phyloP scores from a whole-genome alignment of 2,329 filamentous ascomycete species.

The Teratosphaeriaceae sp. region DNA sequence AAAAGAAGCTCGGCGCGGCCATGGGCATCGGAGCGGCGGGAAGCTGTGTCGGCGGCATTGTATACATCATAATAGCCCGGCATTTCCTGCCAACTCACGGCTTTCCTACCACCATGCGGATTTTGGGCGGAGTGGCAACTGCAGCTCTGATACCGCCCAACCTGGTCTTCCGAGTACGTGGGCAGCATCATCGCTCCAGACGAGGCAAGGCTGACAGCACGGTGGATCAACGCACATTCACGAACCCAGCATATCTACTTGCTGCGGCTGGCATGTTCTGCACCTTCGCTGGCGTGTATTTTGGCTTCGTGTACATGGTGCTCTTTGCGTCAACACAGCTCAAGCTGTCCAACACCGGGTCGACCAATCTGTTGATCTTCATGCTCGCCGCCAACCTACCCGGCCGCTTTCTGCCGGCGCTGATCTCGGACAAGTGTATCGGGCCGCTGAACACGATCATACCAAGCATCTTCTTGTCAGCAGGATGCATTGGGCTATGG shows the following conservation, averaged over 20 bases:
- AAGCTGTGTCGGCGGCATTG: slow-evolving; percentile 29
- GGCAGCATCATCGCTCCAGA: slow-evolving; percentile 7
- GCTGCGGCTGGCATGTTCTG: slow-evolving; percentile 27
- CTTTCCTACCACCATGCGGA: slow-evolving; percentile 26
- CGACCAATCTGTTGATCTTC: slow-evolving; percentile 26
- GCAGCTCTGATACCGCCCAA: slow-evolving; percentile 20
- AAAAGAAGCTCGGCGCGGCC: slow-evolving; percentile 27
- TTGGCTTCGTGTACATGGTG: slow-evolving; percentile 29
- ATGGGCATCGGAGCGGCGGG: slow-evolving; percentile 29
- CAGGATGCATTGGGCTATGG: slow-evolving; percentile 47
- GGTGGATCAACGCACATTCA: slow-evolving; percentile 4
- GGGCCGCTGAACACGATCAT: slow-evolving; percentile 32
- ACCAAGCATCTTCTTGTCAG: slow-evolving; percentile 38
- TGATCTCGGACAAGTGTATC: slow-evolving; percentile 26
- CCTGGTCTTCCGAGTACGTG: slow-evolving; percentile 16
- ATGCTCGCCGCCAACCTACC: slow-evolving; percentile 27
- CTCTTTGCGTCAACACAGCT: slow-evolving; percentile 24
- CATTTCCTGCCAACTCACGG: slow-evolving; percentile 25
- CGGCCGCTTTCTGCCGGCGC: slow-evolving; percentile 26
- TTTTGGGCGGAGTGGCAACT: slow-evolving; percentile 15
- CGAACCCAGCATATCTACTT: slow-evolving; percentile 15
- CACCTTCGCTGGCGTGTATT: slow-evolving; percentile 28
- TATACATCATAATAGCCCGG: slow-evolving; percentile 27
- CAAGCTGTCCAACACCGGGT: slow-evolving; percentile 14
- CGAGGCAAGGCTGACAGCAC: neutral